Base-by-base conservation (phyloP, 1,139 yeast species). In the Yamadazyma atmosphaerica region DNA sequence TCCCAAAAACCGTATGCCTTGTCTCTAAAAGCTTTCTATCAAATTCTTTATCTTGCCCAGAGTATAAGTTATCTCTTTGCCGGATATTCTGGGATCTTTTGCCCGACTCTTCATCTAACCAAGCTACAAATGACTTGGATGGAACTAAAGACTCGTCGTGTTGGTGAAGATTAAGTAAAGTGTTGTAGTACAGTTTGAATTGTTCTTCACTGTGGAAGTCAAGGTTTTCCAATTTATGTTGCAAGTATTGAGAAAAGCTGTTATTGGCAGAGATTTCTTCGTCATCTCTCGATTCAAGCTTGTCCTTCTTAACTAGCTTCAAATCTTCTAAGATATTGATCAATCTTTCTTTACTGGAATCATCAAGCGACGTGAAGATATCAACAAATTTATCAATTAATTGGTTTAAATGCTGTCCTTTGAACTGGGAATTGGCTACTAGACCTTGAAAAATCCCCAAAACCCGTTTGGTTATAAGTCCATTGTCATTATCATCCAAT, bases 1-100 rank as follows among this genome's bases (percentile, higher is more conserved):
- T 88, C 1, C 96, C 96, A 64, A 86, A 88, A 1, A 84, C 79
- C 23, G 63, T 57, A 56, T 86, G 92, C 49, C 95, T 75, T 12
- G 83, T 76, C 19, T 68, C 68, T n/a, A 80, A 55, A 55, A 83
- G 58, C 34, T 61, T 63, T 32, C 66, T 60, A 39, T 74, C 77
- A 37, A 77, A 72, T 4, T 58, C 63, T 18, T 59, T 58, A 40
- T 63, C 68, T 11, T 56, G 49, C 2, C 49, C 56, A 1, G 64
- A 45, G 32, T 50, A 54, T 8, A 45, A 22, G 12, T 51, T 55
- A 39, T 64, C 72, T 43, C 69, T 62, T 40, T 54, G 52, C 29
- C 52, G 55, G 14, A 41, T 27, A 12, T 50, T 42, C 21, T 59
- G 60, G 24, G 63, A 53, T 39, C 81, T 65, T 14, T 43, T 40